phyloP scores from a whole-genome alignment of 768 basidiomycete genomes.

The Sarcodon aspratus region DNA sequence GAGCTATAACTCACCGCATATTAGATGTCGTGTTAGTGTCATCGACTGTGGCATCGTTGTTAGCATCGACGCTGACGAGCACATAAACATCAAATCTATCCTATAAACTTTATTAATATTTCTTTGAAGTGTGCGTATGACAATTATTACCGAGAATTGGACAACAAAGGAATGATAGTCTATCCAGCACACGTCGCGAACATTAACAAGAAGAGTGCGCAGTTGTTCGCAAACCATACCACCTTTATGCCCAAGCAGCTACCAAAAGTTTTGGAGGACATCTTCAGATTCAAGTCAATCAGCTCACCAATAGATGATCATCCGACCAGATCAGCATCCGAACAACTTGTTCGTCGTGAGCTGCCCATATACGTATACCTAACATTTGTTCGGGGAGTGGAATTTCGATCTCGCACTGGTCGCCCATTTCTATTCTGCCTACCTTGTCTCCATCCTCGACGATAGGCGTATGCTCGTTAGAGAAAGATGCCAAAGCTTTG shows the following conservation, averaged over 20 bases:
- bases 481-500: conserved; percentile 39
- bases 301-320: conserved; percentile 9
- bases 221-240: conserved; percentile 1
- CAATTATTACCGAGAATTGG: conserved; percentile 9
- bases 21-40: neutral
- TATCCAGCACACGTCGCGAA: conserved; percentile 7
- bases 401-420: conserved; percentile 19
- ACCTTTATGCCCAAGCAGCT: neutral
- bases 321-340: conserved; percentile 10
- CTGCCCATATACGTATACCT: conserved; percentile 16
- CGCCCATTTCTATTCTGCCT: conserved; percentile 21
- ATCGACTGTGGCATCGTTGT: conserved; percentile 5
- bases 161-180: conserved; percentile 7
- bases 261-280: neutral
- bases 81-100: conserved; percentile 9
- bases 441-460: conserved; percentile 10
- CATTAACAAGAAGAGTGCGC: neutral
- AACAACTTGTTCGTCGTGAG: conserved; percentile 25
- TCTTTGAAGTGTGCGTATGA: neutral
- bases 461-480: conserved; percentile 31
- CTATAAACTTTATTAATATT: conserved; percentile 3
- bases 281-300: neutral
- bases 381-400: conserved; percentile 14
- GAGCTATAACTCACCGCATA: conserved; percentile 2
- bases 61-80: conserved; percentile 10